Conservation (phyloP, 345 rosid species). For the Bruguiera sexangula region DNA sequence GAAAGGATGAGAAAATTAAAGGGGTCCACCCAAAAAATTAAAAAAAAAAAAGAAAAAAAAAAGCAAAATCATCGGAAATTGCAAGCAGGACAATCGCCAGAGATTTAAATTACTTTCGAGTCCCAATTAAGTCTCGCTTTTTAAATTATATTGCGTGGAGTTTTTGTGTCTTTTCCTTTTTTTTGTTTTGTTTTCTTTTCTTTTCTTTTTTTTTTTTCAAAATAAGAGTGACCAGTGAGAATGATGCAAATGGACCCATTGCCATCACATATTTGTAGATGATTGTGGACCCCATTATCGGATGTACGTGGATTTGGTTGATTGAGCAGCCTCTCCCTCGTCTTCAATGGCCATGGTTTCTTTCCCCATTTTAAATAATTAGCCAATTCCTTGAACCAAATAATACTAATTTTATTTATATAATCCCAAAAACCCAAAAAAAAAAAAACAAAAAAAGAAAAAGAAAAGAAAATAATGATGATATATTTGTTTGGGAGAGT, state of each 20-base stretch:
- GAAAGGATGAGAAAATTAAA: background rate
- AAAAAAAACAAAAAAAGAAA: no score
- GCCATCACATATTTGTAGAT: background rate
- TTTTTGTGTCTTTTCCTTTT: background rate
- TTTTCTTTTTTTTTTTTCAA: no score
- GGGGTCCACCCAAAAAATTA: background rate
- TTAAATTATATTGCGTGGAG: background rate
- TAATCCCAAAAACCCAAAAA: no score
- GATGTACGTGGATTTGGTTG: constrained; percentile 15
- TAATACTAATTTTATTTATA: no score
- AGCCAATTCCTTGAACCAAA: no score
- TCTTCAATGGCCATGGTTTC: background rate
- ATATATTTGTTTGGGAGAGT: no score
- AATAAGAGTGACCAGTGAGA: constrained; percentile 2
- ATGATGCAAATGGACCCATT: constrained; percentile 20
- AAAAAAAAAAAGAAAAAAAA: background rate
- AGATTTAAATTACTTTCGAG: constrained; percentile 8
- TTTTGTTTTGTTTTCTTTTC: no score
- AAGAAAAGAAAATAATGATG: no score
- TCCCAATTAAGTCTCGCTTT: constrained; percentile 5
- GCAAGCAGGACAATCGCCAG: background rate
- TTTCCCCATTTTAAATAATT: no score
- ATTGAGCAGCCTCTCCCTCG: background rate
- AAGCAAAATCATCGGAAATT: background rate
- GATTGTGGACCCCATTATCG: constrained; percentile 2